Evolutionary conservation across 768 basidiomycete species (phyloP), one percentile per base, ranked within the genome.

Genomic region (Termitomyces heimii): DNA sequence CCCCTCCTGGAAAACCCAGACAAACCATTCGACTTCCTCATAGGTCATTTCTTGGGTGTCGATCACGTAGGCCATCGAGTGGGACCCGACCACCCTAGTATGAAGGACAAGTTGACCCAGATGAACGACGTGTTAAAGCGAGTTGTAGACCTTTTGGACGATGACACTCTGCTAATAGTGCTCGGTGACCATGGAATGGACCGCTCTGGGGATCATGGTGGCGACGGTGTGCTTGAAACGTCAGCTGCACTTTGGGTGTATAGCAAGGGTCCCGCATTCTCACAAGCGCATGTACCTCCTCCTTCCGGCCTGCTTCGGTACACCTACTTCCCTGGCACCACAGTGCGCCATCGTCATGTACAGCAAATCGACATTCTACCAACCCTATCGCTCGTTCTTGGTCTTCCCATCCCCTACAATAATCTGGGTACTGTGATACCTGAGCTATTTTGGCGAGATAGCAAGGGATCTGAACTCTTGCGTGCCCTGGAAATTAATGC

Each of bases 181-280:
- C 76, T 98, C 1, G 97, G 97, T 1, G 96, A 99, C 67, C 97
- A 98, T 65, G 97, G 97, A 0, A 98, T 99, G 97, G 94, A 98
- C 65, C 77, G 82, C 40, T 81, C 88, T 22, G 97, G 97, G 2
- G 95, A 99, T 64, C 96, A 98, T 63, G 97, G 97, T 0, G 96
- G 97, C 1, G 97, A 98, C 64, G 86, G 88, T 0, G 75, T 76
- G 4, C 80, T 88, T 29, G 96, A 99, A 67, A 92, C 93, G 0
- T 87, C 89, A 12, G 77, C 93, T 1, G 94, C 81, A 0, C 71
- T 96, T 37, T 98, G 96, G 96, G 74, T 98, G 44, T 99, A 97
- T 73, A 90, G 88, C 74, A 96, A 95, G 68, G 80, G 82, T 0
- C 71, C 71, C 0, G 67, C 77, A 0, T 68, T 94, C 34, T 75